A percentile compares a stretch with the other conserved stretches of the same genome.
phyloP scores from a whole-genome alignment of 768 basidiomycete species.

The Strobilomyces dryophilus region DNA sequence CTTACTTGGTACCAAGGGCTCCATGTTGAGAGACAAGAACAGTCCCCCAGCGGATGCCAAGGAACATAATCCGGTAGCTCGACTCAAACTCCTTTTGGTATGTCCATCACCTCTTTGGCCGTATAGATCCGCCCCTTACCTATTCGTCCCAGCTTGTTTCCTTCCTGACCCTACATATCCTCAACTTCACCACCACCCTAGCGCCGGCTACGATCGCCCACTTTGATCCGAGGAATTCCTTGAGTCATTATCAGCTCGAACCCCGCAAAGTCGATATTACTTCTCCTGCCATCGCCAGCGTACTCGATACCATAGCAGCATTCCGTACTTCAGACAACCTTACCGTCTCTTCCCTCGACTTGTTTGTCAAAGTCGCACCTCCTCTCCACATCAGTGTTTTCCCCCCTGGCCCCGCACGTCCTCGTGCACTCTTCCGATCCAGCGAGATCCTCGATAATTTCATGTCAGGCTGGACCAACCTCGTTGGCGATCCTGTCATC shows the following conservation, averaged over 20 bases:
- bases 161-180: constrained; percentile 86
- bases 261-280: constrained; percentile 67
- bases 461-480: constrained; percentile 84
- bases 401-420: constrained; percentile 30
- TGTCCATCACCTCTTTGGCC: constrained; percentile 20
- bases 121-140: background rate
- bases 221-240: constrained; percentile 29
- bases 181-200: constrained; percentile 91
- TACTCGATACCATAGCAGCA: constrained; percentile 54
- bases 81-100: constrained; percentile 85
- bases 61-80: constrained; percentile 76
- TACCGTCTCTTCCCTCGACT: constrained; percentile 29
- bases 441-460: constrained; percentile 72
- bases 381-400: constrained; percentile 54
- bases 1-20: constrained; percentile 48
- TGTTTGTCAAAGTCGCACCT: constrained; percentile 60
- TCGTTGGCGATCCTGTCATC: constrained; percentile 92
- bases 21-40: constrained; percentile 42
- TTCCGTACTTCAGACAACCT: constrained; percentile 16
- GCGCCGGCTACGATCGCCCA: constrained; percentile 57
- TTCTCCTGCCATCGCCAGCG: constrained; percentile 51
- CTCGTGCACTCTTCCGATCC: constrained; percentile 32
- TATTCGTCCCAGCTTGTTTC: constrained; percentile 60
- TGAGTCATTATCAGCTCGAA: constrained; percentile 17
- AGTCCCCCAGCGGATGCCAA: constrained; percentile 39